Base-by-base conservation (phyloP, 2,329 filamentous ascomycete genomes). In the Sclerotinia subarctica region DNA sequence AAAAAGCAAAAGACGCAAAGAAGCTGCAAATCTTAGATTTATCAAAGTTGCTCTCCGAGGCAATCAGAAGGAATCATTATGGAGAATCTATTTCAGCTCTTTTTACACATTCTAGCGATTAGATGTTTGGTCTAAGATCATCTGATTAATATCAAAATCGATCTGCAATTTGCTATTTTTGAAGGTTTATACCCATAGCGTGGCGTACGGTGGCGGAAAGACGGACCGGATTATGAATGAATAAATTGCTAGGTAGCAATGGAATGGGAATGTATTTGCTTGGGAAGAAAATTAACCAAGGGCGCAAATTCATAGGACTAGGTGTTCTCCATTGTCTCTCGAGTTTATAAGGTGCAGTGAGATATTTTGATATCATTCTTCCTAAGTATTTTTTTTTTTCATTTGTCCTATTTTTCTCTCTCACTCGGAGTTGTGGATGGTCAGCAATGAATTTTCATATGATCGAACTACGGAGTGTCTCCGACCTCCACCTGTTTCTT, bases 61-160 rank as follows among this genome's bases (percentile, higher is more conserved):
- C 94, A 63, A 98, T 99, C 74, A 87, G 95, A 75, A 88, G 95
- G 75, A 98, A 98, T 78, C 94, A 99, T 79, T 95, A 98, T 77
- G 95, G 95, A 79, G 94, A 97, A 82, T 90, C 90, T 72, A 90
- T 92, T 49, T 76, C 76, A 58, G 72, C 75, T 32, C 70, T 76
- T 17, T 76, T 76, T 56, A 71, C 73, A 54, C 75, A 76, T 60
- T 71, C 71, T 51, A 70, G 70, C 46, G 74, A 72, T 70, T 73
- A 70, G 71, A 67, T 54, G 54, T 46, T 17, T 44, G 56, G 46
- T 32, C 35, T 21, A 38, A 35, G 71, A 68, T 71, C 74, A 75
- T 73, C 74, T 70, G 35, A 44, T 63, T n/a, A 49, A 51, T 60
- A 52, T 52, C 57, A 46, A 67, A 63, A 47, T 70, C 57, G 92